Conservation (phyloP, 2,329 filamentous ascomycete genomes). For the Nemania diffusa region DNA sequence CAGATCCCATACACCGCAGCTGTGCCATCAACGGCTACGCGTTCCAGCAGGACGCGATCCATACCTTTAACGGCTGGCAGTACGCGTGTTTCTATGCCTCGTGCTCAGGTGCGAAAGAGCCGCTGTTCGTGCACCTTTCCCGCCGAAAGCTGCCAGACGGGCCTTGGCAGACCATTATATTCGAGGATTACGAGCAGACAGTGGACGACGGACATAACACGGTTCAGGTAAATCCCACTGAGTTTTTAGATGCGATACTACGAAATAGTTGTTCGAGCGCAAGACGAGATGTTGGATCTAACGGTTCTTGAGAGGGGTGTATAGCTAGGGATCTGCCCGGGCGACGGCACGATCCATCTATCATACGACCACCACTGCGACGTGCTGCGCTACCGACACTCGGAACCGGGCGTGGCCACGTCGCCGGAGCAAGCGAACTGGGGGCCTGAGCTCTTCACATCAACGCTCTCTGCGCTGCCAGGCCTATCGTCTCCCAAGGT, state of each 20-base stretch:
- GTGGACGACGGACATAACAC: slow-evolving; percentile 64
- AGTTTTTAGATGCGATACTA: background rate
- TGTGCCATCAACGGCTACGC: slow-evolving; percentile 58
- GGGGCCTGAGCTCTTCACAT: slow-evolving; percentile 52
- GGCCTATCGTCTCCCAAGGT: slow-evolving; percentile 43
- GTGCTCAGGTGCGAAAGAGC: slow-evolving; percentile 43
- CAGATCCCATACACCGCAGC: slow-evolving; percentile 51
- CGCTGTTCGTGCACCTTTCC: slow-evolving; percentile 58
- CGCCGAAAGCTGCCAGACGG: slow-evolving; percentile 55
- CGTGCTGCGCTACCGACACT: slow-evolving; percentile 54
- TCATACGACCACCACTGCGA: slow-evolving; percentile 64
- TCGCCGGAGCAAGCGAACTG: slow-evolving; percentile 48
- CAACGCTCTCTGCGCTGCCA: slow-evolving; percentile 51
- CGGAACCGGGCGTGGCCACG: slow-evolving; percentile 48
- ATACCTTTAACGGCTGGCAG: slow-evolving; percentile 60
- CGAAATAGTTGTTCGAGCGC: background rate
- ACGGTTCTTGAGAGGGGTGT: slow-evolving; percentile 19
- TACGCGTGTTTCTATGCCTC: slow-evolving; percentile 59
- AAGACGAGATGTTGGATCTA: slow-evolving; percentile 8
- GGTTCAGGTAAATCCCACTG: slow-evolving; percentile 52
- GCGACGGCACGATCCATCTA: slow-evolving; percentile 63
- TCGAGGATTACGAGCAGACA: slow-evolving; percentile 61
- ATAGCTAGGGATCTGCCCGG: slow-evolving; percentile 58
- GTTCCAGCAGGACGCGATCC: slow-evolving; percentile 61
- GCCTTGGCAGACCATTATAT: slow-evolving; percentile 58